Percentiles rank a stretch among this genome's conserved stretches.
Evolutionary conservation across 106 monocot species (phyloP).

Genomic region (Dendrobium huoshanense): DNA sequence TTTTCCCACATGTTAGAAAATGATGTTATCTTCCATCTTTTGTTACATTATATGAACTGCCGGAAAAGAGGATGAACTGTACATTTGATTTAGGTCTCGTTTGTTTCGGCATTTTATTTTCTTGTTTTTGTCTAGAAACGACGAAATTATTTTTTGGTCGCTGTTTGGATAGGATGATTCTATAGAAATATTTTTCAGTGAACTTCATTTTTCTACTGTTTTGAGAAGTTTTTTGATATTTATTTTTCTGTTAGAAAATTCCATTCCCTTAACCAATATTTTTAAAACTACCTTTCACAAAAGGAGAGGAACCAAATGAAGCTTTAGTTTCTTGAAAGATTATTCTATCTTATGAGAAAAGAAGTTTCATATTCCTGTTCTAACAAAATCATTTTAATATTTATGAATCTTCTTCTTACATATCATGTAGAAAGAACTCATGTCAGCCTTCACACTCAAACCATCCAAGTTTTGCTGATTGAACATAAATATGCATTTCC

Average conservation of each 20-base stretch:
- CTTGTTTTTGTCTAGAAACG: too few species aligned
- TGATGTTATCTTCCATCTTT: neutral
- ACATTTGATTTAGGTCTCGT: neutral
- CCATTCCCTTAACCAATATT: too few species aligned
- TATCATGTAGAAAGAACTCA: neutral
- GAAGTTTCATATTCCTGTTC: neutral
- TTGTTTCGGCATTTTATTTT: too few species aligned
- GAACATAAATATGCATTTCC: neutral
- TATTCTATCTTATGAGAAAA: neutral
- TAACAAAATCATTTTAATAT: neutral
- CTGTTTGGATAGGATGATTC: too few species aligned
- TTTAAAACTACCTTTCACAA: too few species aligned
- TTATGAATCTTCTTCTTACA: neutral
- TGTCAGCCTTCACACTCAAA: neutral
- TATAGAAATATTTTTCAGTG: too few species aligned
- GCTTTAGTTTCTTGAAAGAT: too few species aligned
- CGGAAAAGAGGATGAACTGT: neutral
- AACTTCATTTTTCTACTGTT: too few species aligned
- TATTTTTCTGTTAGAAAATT: too few species aligned
- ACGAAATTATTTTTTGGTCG: too few species aligned
- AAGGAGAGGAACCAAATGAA: too few species aligned
- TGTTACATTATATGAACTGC: neutral
- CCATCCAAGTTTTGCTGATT: neutral
- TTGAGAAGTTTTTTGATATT: too few species aligned
- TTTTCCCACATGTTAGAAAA: neutral